These are phyloP conservation scores for Urtica urens DNA, from an alignment of 306 rosid species.

Conservation along the genomic window DNA sequence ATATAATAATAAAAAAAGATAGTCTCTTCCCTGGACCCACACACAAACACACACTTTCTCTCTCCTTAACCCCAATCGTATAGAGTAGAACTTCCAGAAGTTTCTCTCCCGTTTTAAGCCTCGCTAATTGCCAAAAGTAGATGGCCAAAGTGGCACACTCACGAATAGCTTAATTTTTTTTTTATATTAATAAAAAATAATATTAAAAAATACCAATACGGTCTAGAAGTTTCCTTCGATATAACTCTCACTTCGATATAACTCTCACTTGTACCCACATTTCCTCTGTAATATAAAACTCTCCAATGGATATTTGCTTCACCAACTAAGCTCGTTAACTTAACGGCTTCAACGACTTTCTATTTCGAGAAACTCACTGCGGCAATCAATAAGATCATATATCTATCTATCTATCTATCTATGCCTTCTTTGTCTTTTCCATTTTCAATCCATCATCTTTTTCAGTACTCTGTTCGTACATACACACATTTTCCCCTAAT, in stretches of 20 bases:
- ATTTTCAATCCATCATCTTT: not conserved
- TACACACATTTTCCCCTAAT: too few species aligned
- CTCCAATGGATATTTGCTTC: too few species aligned
- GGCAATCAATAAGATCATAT: not conserved
- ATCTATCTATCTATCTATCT: not conserved
- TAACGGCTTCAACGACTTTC: slow-evolving; percentile 38
- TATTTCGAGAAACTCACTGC: not conserved
- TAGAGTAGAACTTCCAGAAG: slow-evolving; percentile 39
- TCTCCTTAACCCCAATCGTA: not conserved
- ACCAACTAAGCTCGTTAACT: too few species aligned
- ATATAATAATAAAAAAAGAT: not conserved
- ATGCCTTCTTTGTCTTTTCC: not conserved
- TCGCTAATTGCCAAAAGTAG: slow-evolving; percentile 16
- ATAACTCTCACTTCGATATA: not conserved
- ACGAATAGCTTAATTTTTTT: too few species aligned
- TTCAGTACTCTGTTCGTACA: too few species aligned
- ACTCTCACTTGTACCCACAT: too few species aligned
- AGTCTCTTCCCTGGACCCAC: slow-evolving; percentile 11
- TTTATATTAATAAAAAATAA: too few species aligned
- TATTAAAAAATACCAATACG: too few species aligned
- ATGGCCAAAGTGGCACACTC: not conserved
- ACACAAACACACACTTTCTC: slow-evolving; percentile 21
- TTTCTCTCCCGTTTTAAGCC: slow-evolving; percentile 7
- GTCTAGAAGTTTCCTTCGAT: slow-evolving; percentile 37
- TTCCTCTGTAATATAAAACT: too few species aligned